A percentile compares a stretch with the other conserved stretches of the same genome.
Evolutionary conservation across 2,329 filamentous ascomycete genomes (phyloP).

Genomic region (Fusarium solani-melongenae): DNA sequence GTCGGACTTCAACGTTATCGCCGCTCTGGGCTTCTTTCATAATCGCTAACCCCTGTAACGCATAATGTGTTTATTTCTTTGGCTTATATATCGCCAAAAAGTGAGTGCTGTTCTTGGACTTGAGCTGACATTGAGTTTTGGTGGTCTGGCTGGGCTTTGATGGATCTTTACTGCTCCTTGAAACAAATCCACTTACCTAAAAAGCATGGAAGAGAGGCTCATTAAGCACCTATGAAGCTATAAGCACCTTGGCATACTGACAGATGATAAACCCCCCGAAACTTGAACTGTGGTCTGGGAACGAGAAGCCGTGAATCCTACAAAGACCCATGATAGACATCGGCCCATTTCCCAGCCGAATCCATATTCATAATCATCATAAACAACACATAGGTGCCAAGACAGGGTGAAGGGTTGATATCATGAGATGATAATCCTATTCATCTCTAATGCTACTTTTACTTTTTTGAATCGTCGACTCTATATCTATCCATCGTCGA

Average conservation of each 20-base stretch:
- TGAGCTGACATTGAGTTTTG: background rate
- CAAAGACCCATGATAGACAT: background rate
- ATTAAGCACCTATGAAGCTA: background rate
- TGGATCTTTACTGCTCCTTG: background rate
- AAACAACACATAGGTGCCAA: background rate
- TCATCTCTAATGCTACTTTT: constrained; percentile 24
- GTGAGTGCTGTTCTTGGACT: background rate
- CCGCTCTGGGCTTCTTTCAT: background rate
- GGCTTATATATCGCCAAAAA: background rate
- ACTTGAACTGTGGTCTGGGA: background rate
- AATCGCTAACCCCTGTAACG: background rate
- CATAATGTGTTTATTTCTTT: background rate
- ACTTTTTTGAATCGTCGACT: constrained; percentile 24
- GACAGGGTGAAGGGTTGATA: background rate
- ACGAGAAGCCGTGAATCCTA: background rate
- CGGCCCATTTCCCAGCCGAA: background rate
- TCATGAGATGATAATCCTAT: constrained; percentile 6
- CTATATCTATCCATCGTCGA: constrained; percentile 32
- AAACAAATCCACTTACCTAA: background rate
- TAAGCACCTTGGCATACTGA: background rate
- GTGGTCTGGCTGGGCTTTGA: background rate
- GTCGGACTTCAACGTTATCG: background rate
- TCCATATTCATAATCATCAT: background rate
- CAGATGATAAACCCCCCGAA: background rate
- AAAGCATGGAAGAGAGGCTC: background rate